These are phyloP conservation scores for Phyllosticta capitalensis DNA, from an alignment of 2,329 filamentous ascomycete species.

Conservation along the genomic window DNA sequence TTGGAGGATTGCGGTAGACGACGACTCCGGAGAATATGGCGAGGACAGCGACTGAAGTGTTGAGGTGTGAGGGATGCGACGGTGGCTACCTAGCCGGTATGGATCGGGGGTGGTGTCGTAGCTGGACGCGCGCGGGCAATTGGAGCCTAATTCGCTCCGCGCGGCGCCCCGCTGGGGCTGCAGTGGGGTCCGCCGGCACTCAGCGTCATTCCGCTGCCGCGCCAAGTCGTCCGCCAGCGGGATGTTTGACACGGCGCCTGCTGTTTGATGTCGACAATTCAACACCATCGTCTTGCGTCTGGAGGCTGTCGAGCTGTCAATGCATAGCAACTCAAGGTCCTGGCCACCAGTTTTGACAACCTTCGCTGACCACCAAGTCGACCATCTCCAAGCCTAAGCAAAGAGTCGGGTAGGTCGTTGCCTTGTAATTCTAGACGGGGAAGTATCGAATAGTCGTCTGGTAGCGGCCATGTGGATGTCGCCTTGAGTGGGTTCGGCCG, in stretches of 20 bases:
- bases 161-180: conserved; percentile 5
- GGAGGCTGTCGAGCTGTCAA: too few relatives aligned
- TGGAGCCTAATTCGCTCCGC: conserved; percentile 8
- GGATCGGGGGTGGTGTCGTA: conserved; percentile 11
- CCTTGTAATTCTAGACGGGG: too few relatives aligned
- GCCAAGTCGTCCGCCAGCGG: conserved; percentile 4
- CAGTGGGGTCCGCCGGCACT: background rate
- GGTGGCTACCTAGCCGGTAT: conserved; percentile 8
- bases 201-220: conserved; percentile 7
- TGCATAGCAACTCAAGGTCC: too few relatives aligned
- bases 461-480: background rate
- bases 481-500: background rate
- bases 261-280: background rate
- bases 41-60: conserved; percentile 15
- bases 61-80: background rate
- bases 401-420: too few relatives aligned
- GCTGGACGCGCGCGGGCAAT: conserved; percentile 9
- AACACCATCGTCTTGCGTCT: background rate
- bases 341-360: too few relatives aligned
- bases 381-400: too few relatives aligned
- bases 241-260: background rate
- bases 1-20: conserved; percentile 22
- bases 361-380: too few relatives aligned
- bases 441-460: background rate
- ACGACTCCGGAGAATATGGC: conserved; percentile 9